Percentiles rank a stretch among this genome's conserved stretches.
Conservation (phyloP, 164 flowering plant species). For the Chimonanthus praecox region DNA sequence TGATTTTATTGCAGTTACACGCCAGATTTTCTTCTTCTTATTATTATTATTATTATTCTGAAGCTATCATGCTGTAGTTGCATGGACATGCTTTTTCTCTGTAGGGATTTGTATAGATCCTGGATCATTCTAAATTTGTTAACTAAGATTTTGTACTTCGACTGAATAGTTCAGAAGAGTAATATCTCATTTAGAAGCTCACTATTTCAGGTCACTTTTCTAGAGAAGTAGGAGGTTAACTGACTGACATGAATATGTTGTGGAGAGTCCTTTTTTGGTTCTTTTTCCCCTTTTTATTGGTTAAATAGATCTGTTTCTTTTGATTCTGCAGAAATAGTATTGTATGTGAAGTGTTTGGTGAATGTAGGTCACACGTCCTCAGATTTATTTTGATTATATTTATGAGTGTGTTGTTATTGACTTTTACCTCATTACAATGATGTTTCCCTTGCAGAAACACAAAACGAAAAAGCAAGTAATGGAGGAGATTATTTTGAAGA, state of each 20-base stretch:
- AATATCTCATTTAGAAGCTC: too few relatives aligned
- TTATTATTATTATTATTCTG: too few relatives aligned
- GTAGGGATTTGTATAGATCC: too few relatives aligned
- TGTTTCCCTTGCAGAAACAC: conserved; percentile 45
- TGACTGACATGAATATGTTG: neutral
- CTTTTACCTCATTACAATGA: neutral
- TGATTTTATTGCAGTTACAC: too few relatives aligned
- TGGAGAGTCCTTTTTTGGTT: neutral
- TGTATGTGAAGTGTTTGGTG: neutral
- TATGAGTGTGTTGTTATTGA: neutral
- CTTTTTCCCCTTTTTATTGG: neutral
- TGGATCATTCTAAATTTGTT: too few relatives aligned
- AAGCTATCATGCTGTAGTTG: too few relatives aligned
- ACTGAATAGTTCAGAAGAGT: too few relatives aligned
- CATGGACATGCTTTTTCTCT: too few relatives aligned
- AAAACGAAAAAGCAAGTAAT: conserved; percentile 86
- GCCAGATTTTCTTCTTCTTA: too few relatives aligned
- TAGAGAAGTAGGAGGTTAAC: neutral
- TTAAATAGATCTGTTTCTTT: neutral
- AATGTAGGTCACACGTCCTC: neutral
- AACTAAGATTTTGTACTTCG: too few relatives aligned
- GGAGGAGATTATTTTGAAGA: conserved; percentile 76
- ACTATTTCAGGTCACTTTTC: too few relatives aligned
- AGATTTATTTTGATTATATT: neutral
- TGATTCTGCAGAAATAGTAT: neutral